These are phyloP conservation scores for Hypoxylon intermedium DNA, from an alignment of 495 filamentous ascomycete genomes.

Conservation along the genomic window DNA sequence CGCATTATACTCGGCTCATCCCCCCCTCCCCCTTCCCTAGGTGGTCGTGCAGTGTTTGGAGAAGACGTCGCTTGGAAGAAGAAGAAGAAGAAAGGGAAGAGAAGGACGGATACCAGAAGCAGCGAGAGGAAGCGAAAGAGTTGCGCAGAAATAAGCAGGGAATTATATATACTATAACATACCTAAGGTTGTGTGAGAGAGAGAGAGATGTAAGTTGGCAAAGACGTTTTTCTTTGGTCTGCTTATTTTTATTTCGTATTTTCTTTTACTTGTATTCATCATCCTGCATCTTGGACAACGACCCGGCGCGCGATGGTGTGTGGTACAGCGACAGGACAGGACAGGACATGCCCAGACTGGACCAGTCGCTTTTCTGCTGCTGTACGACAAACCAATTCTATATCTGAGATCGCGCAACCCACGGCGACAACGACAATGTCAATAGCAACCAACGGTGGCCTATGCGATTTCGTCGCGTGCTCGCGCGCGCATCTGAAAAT, in stretches of 20 bases:
- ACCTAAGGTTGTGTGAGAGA: conserved; percentile 23
- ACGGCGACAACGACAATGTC: conserved; percentile 8
- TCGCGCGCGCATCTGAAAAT: conserved; percentile 2
- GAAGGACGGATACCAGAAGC: conserved; percentile 28
- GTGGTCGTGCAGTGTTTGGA: conserved; percentile 39
- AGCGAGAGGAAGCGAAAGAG: conserved; percentile 2
- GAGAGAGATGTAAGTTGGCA: conserved; percentile 20
- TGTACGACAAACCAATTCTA: conserved; percentile 18
- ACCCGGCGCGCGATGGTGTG: conserved; percentile 32
- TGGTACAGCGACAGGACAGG: conserved; percentile 26
- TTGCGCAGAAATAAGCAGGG: conserved; percentile 19
- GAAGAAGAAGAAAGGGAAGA: too few species aligned
- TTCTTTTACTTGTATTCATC: conserved; percentile 1
- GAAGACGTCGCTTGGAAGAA: conserved; percentile 33
- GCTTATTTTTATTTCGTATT: neutral
- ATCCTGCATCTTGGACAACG: conserved; percentile 16
- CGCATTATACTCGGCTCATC: conserved; percentile 13
- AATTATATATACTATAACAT: too few species aligned
- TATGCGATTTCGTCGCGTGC: conserved; percentile 8
- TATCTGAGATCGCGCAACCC: neutral
- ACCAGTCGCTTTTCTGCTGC: conserved; percentile 11
- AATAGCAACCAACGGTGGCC: neutral
- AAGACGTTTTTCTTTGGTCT: conserved; percentile 13
- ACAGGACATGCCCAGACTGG: conserved; percentile 17
- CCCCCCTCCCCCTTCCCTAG: conserved; percentile 16